Conservation (phyloP, 2,329 filamentous ascomycete species). For the Zymoseptoria passerinii region DNA sequence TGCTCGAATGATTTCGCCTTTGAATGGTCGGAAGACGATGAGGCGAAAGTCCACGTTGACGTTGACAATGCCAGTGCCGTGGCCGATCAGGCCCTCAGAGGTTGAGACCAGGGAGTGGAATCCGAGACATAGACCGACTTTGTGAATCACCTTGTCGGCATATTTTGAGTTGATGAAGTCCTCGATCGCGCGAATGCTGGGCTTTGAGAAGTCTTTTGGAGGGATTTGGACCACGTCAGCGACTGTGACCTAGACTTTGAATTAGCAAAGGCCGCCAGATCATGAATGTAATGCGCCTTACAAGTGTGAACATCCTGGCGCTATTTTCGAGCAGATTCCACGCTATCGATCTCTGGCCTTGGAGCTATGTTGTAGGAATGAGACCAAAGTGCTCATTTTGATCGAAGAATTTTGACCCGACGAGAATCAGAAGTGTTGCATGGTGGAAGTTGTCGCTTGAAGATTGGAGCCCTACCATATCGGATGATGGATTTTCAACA, state of each 20-base stretch:
- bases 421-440: background rate
- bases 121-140: constrained; percentile 86
- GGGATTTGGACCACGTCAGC: constrained; percentile 89
- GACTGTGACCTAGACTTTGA: constrained; percentile 64
- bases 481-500: too few relatives aligned
- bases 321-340: background rate
- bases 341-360: background rate
- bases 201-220: constrained; percentile 79
- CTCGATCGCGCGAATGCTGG: constrained; percentile 76
- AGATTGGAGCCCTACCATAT: too few relatives aligned
- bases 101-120: constrained; percentile 84
- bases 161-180: constrained; percentile 98
- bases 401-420: background rate
- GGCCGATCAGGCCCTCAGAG: constrained; percentile 87
- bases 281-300: background rate
- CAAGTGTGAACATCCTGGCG: constrained; percentile 12
- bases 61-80: constrained; percentile 85
- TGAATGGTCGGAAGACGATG: constrained; percentile 91
- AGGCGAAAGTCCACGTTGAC: constrained; percentile 94
- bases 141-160: constrained; percentile 89
- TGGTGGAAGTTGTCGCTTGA: background rate
- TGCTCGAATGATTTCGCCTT: constrained; percentile 81
- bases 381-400: background rate
- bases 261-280: background rate
- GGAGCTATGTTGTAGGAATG: background rate